Conservation (phyloP, 768 basidiomycete genomes). For the Boletus edulis region DNA sequence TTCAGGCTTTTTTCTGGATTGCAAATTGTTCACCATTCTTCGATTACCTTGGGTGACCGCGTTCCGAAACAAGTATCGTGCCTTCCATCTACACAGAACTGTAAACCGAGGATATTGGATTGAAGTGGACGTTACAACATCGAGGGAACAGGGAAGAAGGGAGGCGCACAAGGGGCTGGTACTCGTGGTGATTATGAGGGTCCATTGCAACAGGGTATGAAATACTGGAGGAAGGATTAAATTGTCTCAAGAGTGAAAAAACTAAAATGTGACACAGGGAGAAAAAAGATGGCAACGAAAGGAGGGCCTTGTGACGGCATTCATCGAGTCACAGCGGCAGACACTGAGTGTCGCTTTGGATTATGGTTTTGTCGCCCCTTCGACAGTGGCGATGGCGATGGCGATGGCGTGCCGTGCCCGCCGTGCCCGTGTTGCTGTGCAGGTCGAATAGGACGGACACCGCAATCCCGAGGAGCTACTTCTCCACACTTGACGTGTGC, state of each 20-base stretch:
- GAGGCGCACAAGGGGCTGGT: constrained; percentile 10
- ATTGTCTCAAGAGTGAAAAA: constrained; percentile 3
- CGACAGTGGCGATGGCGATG: constrained; percentile 22
- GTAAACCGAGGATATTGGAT: constrained; percentile 7
- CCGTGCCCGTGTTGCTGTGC: constrained; percentile 26
- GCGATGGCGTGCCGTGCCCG: constrained; percentile 13
- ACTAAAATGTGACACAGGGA: constrained; percentile 6
- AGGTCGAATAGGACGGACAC: constrained; percentile 43
- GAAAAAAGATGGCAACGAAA: not conserved
- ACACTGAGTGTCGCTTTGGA: constrained; percentile 26
- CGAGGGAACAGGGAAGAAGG: not conserved
- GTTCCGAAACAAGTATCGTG: constrained; percentile 13
- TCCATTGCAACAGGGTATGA: constrained; percentile 22
- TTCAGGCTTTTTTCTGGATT: constrained; percentile 15
- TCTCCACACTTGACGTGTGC: constrained; percentile 90
- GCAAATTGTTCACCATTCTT: constrained; percentile 16
- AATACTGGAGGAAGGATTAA: constrained; percentile 2
- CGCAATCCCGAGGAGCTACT: constrained; percentile 76
- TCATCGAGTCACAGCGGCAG: constrained; percentile 26
- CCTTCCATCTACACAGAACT: constrained; percentile 5
- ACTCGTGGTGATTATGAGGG: constrained; percentile 12
- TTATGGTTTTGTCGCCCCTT: constrained; percentile 28
- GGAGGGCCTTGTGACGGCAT: constrained; percentile 6
- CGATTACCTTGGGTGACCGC: constrained; percentile 14
- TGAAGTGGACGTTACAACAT: constrained; percentile 20